Evolutionary conservation across 2,329 filamentous ascomycete genomes (phyloP).

Genomic region (Verruconis gallopava): DNA sequence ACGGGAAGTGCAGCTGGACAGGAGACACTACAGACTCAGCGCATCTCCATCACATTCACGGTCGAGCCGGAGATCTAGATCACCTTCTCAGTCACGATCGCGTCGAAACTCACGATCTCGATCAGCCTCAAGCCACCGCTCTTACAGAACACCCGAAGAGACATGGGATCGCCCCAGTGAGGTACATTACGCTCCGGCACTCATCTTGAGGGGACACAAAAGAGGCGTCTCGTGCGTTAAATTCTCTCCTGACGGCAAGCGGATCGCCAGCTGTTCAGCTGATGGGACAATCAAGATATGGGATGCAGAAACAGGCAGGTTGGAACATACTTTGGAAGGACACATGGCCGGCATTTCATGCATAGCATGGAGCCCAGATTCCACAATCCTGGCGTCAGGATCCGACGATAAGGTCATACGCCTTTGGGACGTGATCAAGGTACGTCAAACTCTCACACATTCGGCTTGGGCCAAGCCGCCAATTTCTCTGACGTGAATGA

Average conservation of each 20-base stretch:
- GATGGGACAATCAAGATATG: conserved; percentile 88
- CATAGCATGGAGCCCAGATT: conserved; percentile 88
- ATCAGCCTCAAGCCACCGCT: not conserved
- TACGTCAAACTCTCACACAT: conserved; percentile 20
- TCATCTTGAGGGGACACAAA: conserved; percentile 64
- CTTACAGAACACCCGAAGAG: conserved; percentile 20
- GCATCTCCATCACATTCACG: not conserved
- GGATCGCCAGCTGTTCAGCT: conserved; percentile 81
- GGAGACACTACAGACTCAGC: not conserved
- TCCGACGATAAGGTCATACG: conserved; percentile 95
- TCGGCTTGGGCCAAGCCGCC: not conserved
- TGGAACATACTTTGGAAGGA: conserved; percentile 80
- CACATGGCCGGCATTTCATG: conserved; percentile 89
- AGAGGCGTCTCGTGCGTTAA: conserved; percentile 72
- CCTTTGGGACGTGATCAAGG: conserved; percentile 62
- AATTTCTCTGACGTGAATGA: not conserved
- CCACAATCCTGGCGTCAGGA: conserved; percentile 73
- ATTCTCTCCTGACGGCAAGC: conserved; percentile 80
- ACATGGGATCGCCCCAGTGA: conserved; percentile 31
- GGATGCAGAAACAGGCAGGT: conserved; percentile 63
- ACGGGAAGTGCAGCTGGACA: not conserved
- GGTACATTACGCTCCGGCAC: conserved; percentile 51
- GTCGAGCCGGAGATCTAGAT: conserved; percentile 4
- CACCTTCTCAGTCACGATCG: conserved; percentile 6
- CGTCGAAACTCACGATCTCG: conserved; percentile 5